Evolutionary conservation across 805 yeast genomes (phyloP), one percentile per base, ranked within the genome.

Genomic region (Candida lessepsii): DNA sequence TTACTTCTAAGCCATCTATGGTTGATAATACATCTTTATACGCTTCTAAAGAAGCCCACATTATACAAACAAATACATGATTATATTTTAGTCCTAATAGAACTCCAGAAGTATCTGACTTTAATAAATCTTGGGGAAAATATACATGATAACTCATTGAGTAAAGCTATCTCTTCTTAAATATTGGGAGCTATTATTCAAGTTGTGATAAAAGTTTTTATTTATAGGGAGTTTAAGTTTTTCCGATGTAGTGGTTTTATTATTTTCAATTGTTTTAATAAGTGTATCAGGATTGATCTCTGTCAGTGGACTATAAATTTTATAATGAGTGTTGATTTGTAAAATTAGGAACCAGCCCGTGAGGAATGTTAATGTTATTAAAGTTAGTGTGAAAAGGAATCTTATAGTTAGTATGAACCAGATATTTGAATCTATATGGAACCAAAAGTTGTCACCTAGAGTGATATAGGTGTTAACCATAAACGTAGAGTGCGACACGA

Each of bases 141-240:
- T 63, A 69, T 14, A 69, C 46, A 34, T 62, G 61, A 29, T 41
- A 46, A 31, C 41, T 49, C 51, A 35, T 55, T 29, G 52, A 24
- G 63, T 48, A 35, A 66, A 61, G 40, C 73, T 68, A 47, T 69
- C 74, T 38, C 74, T 47, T 37, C 74, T 47, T 18, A 68, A 49
- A 42, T 65, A 67, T 47, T 65, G 73, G 2, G 71, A 65, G 48
- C 73, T 67, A 47, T 62, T 67, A 52, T 69, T 68, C 37, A 66
- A 53, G 40, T 58, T 51, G 31, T 41, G 41, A 35, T 54, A 56
- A 35, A 56, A 53, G 3, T 35, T 31, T 16, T 16, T 20, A 16
- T 17, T 41, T 19, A 41, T 28, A 10, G 32, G 41, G 10, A 15
- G 35, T 21, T 32, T 20, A 10, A 32, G 35, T 7, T 32, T 14